These are phyloP conservation scores for Lyophyllum decastes DNA, from an alignment of 768 basidiomycete genomes.

Conservation along the genomic window DNA sequence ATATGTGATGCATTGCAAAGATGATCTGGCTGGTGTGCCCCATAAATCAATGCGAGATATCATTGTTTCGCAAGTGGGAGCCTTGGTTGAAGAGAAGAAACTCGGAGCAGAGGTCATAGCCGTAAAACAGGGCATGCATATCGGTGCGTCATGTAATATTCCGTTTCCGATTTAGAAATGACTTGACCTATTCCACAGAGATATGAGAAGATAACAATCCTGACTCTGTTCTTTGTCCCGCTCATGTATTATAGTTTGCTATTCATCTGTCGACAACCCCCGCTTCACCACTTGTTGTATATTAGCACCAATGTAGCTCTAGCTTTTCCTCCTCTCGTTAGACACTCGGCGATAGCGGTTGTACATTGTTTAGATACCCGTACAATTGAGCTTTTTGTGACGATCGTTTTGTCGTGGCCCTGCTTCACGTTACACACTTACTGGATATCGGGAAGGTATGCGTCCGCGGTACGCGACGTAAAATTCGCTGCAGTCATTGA, in stretches of 20 bases:
- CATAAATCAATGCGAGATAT: slow-evolving; percentile 59
- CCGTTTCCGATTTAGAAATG: background rate
- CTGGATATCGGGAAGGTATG: background rate
- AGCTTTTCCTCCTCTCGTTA: slow-evolving; percentile 24
- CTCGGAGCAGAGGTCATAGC: slow-evolving; percentile 74
- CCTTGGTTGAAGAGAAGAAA: slow-evolving; percentile 56
- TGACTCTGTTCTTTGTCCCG: background rate
- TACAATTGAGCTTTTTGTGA: background rate
- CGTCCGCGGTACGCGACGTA: background rate
- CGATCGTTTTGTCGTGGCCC: background rate
- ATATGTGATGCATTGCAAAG: slow-evolving; percentile 90
- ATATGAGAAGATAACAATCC: slow-evolving; percentile 31
- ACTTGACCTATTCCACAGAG: slow-evolving; percentile 24
- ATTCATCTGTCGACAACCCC: background rate
- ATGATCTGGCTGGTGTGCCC: slow-evolving; percentile 50
- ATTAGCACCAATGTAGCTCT: slow-evolving; percentile 39
- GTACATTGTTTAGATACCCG: slow-evolving; percentile 1
- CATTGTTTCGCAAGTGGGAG: slow-evolving; percentile 73
- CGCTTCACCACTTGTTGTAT: slow-evolving; percentile 29
- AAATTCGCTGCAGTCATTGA: slow-evolving; percentile 12
- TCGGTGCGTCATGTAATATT: slow-evolving; percentile 52
- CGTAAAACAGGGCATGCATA: slow-evolving; percentile 79
- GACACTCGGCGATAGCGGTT: slow-evolving; percentile 6
- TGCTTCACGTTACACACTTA: background rate
- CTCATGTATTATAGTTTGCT: background rate